Conservation (phyloP, 345 rosid genomes). For the Gossypium herbaceum region DNA sequence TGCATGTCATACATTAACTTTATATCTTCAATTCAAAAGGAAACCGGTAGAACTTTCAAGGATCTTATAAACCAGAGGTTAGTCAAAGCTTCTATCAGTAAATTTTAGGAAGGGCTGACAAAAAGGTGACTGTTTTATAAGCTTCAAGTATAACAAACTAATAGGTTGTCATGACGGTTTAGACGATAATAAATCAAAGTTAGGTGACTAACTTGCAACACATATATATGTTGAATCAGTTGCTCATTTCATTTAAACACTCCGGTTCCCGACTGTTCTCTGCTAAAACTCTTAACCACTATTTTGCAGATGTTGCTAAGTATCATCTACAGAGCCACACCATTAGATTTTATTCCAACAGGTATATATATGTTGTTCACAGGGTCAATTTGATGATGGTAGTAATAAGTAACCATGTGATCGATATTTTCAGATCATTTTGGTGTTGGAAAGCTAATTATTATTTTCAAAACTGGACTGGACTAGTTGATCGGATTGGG, state of each 20-base stretch:
- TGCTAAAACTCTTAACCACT: background rate
- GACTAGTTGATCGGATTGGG: no score
- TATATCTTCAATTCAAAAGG: background rate
- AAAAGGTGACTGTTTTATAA: background rate
- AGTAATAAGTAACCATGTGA: no score
- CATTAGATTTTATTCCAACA: slow-evolving; percentile 65
- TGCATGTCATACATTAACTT: background rate
- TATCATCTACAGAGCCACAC: slow-evolving; percentile 54
- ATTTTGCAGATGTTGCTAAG: slow-evolving; percentile 60
- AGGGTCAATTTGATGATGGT: background rate
- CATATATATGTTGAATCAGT: background rate
- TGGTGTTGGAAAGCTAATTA: background rate
- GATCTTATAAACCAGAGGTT: background rate
- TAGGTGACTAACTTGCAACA: background rate
- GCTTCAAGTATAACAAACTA: background rate
- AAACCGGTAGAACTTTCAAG: background rate
- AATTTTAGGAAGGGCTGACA: background rate
- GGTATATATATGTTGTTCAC: slow-evolving; percentile 32
- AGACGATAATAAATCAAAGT: background rate
- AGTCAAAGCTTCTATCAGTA: background rate
- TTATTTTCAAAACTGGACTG: no score
- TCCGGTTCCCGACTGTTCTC: background rate
- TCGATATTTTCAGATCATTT: background rate
- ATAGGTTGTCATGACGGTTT: background rate
- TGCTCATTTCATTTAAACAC: background rate